phyloP scores from a whole-genome alignment of 2,329 filamentous ascomycete genomes.

The Amylocarpus encephaloides region DNA sequence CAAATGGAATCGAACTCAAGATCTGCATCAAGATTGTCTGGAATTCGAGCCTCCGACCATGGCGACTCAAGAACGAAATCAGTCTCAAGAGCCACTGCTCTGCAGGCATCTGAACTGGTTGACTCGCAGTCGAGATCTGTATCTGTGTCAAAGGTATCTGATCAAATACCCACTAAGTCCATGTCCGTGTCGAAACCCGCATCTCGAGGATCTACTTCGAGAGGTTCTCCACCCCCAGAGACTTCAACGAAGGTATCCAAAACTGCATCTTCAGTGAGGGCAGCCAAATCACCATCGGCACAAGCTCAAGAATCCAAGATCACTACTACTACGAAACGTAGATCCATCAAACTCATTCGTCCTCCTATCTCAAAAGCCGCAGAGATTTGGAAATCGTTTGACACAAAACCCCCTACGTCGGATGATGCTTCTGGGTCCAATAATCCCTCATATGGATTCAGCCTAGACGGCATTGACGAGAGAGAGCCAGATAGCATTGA shows the following conservation, averaged over 20 bases:
- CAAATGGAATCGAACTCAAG: no score
- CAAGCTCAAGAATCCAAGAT: background rate
- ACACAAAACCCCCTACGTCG: background rate
- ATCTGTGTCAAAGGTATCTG: no score
- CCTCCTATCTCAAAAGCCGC: background rate
- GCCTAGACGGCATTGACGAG: conserved; percentile 14
- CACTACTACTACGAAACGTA: background rate
- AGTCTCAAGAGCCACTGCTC: no score
- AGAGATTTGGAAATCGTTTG: background rate
- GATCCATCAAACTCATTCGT: background rate
- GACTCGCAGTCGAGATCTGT: no score
- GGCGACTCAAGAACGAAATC: no score
- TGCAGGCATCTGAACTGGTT: no score
- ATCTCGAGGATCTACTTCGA: background rate
- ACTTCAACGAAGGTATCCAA: background rate
- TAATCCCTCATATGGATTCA: background rate
- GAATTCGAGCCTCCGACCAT: no score
- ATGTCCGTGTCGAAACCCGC: background rate
- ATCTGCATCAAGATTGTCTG: no score
- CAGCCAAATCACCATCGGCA: background rate
- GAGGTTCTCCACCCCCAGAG: background rate
- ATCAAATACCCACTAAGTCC: no score
- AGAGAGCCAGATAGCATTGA: conserved; percentile 14
- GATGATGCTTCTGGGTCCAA: conserved; percentile 5
- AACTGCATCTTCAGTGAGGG: background rate